A percentile compares a stretch with the other conserved stretches of the same genome.
Evolutionary conservation across 306 rosid species (phyloP).

Genomic region (cucumber (Cucumis sativus)): Cucumber_9930_V3 NC_026657.2:38981001-38981500

Average conservation of each 20-base stretch:
- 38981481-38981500: no score
- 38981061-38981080: neutral
- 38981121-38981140: slow-evolving; percentile 5
- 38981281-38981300: neutral
- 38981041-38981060: neutral
- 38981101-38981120: neutral
- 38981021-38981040: neutral
- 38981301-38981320: neutral
- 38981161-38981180: neutral
- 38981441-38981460: no score
- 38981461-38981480: no score
- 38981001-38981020: neutral
- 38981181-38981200: neutral
- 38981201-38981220: neutral
- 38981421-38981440: no score
- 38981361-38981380: no score
- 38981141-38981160: slow-evolving; percentile 37
- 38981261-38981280: neutral
- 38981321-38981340: no score
- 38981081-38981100: neutral
- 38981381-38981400: no score
- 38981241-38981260: neutral
- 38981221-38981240: neutral
- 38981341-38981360: no score
- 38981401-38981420: no score